phyloP scores from a whole-genome alignment of 768 basidiomycete species.

The Calvatia gigantea region DNA sequence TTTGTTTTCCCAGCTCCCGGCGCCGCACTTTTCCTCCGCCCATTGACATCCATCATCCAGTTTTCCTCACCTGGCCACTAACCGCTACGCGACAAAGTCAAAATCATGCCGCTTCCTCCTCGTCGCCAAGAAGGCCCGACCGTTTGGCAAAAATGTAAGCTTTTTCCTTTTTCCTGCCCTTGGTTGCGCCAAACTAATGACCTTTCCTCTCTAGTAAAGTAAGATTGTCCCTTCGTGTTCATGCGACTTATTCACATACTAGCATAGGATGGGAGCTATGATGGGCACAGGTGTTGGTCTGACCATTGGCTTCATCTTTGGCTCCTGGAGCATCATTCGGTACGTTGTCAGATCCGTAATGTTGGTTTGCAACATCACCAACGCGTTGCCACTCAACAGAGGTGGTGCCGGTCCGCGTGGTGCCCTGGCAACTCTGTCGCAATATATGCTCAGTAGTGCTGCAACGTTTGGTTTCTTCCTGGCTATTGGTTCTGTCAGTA shows the following conservation, averaged over 20 bases:
- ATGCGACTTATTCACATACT: background rate
- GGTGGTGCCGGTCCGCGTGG: slow-evolving; percentile 91
- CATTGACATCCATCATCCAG: slow-evolving; percentile 14
- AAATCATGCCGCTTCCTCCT: slow-evolving; percentile 50
- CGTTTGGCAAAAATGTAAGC: slow-evolving; percentile 73
- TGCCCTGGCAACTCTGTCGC: slow-evolving; percentile 84
- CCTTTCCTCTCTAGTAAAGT: slow-evolving; percentile 52
- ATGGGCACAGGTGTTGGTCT: slow-evolving; percentile 94
- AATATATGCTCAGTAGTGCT: slow-evolving; percentile 98
- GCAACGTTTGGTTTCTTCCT: slow-evolving; percentile 98
- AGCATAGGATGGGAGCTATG: slow-evolving; percentile 80
- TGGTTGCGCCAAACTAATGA: slow-evolving; percentile 12
- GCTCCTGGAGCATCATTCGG: slow-evolving; percentile 89
- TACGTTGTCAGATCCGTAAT: slow-evolving; percentile 29
- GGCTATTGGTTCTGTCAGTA: slow-evolving; percentile 81
- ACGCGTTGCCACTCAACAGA: slow-evolving; percentile 36
- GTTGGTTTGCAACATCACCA: background rate
- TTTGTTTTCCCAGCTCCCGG: slow-evolving; percentile 3
- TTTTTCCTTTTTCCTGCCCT: slow-evolving; percentile 8
- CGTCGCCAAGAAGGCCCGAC: slow-evolving; percentile 12
- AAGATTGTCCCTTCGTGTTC: slow-evolving; percentile 14
- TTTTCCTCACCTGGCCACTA: slow-evolving; percentile 14
- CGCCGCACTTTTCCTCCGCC: slow-evolving; percentile 13
- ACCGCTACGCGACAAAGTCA: slow-evolving; percentile 37
- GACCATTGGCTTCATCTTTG: slow-evolving; percentile 97